A percentile compares a stretch with the other conserved stretches of the same genome.
Evolutionary conservation across 108 stramenopile genomes (phyloP).

Genomic region (Nannochloropsis gaditana): DNA sequence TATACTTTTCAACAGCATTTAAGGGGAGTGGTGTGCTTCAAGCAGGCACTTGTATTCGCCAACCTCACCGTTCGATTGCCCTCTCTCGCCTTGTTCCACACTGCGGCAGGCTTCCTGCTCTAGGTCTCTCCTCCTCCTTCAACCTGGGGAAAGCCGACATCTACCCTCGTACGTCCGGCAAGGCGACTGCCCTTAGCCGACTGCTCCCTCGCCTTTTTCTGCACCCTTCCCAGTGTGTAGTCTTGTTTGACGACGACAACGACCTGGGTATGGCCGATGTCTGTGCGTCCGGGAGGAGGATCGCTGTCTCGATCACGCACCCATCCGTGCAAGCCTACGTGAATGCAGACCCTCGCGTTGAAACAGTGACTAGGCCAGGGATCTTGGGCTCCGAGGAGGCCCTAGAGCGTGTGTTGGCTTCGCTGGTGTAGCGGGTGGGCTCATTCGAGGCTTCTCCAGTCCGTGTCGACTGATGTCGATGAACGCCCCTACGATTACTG

Average conservation of each 20-base stretch:
- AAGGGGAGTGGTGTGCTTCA: no score
- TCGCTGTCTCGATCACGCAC: not conserved
- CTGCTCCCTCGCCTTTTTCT: not conserved
- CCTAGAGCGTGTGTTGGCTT: not conserved
- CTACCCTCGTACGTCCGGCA: slow-evolving; percentile 11
- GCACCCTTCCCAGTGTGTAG: not conserved
- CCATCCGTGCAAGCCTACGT: not conserved
- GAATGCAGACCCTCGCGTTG: not conserved
- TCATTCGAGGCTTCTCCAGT: no score
- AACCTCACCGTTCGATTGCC: not conserved
- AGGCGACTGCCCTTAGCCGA: not conserved
- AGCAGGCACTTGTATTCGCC: no score
- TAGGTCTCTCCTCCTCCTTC: not conserved
- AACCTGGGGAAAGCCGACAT: slow-evolving; percentile 13
- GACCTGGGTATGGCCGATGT: not conserved
- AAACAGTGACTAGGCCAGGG: not conserved
- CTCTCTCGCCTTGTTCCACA: not conserved
- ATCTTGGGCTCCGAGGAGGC: not conserved
- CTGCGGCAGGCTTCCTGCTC: not conserved
- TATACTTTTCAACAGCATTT: no score
- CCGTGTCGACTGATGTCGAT: no score
- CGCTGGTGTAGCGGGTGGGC: not conserved
- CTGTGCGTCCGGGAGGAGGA: not conserved
- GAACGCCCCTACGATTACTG: no score
- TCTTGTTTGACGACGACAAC: slow-evolving; percentile 17